Evolutionary conservation across 2,329 filamentous ascomycete species (phyloP), one percentile per base, ranked within the genome.

Genomic region (Xylariaceae sp.): DNA sequence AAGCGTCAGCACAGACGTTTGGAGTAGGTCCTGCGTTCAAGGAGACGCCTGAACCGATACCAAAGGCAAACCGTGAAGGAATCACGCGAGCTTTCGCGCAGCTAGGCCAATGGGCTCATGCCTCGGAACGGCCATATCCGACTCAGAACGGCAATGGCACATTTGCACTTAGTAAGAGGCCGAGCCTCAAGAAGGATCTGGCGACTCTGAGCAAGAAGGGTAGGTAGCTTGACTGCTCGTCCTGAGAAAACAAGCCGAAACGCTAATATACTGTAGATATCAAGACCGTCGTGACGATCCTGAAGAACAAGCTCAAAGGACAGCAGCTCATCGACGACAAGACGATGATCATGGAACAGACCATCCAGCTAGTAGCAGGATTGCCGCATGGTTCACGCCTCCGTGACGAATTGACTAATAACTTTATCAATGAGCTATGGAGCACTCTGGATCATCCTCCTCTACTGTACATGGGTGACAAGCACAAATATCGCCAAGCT

Each of bases 261-360:
- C 51, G 33, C 52, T 62, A 42, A 61, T 50, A 22, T 2, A 14
- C n/a, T 12, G 62, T 69, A 75, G 87, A 90, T 58, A 65, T 87
- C 42, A 79, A 80, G 61, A 89, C 87, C 0, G 71, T 90, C 16
- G 68, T 80, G 42, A 75, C 80, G 5, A 71, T 90, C 36, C 72
- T 89, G 51, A 78, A 80, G 49, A 76, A 73, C 55, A 84, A 89
- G 69, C 68, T 84, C 31, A 85, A 81, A 60, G 84, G 87, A 1
- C 77, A 79, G 51, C 74, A 81, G 44, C 74, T 86, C 11, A 70
- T 82, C 5, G 85, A 93, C 61, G 89, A 93, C 72, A 88, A 87
- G 71, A 88, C 84, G 1, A 88, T 89, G 76, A 74, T 90, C 42
- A 89, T 90, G 83, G 88, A 90, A 68, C 76, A 82, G 7, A 77